Evolutionary conservation across 495 filamentous ascomycete species (phyloP).

Genomic region (Hypoxylon rickii): DNA sequence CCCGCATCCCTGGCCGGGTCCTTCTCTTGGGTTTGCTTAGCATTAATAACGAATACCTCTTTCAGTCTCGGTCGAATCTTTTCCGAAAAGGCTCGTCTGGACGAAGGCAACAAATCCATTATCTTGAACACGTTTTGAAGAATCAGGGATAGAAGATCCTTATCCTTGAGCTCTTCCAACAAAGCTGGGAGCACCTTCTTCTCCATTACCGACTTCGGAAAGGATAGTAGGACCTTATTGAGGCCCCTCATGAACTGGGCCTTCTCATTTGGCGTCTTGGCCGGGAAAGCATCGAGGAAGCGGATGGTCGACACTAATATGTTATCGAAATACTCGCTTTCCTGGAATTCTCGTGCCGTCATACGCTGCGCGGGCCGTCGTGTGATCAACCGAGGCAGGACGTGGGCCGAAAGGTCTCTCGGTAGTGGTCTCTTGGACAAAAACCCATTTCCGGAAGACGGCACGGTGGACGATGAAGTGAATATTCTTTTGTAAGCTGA

Average conservation of each 20-base stretch:
- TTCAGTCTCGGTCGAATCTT: constrained; percentile 81
- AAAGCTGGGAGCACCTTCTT: constrained; percentile 89
- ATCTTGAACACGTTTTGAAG: constrained; percentile 92
- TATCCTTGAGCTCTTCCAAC: constrained; percentile 91
- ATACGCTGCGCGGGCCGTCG: constrained; percentile 82
- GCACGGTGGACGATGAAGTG: constrained; percentile 72
- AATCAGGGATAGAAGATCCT: constrained; percentile 78
- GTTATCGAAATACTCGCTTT: constrained; percentile 94
- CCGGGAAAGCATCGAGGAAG: constrained; percentile 86
- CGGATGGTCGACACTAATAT: constrained; percentile 94
- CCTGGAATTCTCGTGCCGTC: constrained; percentile 89
- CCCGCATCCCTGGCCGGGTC: constrained; percentile 87
- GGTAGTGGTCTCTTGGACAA: constrained; percentile 79
- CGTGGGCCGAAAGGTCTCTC: constrained; percentile 70
- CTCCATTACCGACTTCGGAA: constrained; percentile 89
- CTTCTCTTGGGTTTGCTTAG: constrained; percentile 63
- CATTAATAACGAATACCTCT: constrained; percentile 72
- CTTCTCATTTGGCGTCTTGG: constrained; percentile 91
- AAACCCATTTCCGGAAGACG: constrained; percentile 79
- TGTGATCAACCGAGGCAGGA: constrained; percentile 83
- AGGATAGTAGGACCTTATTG: constrained; percentile 81
- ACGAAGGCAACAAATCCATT: constrained; percentile 72
- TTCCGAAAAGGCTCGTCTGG: constrained; percentile 76
- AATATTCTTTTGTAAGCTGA: constrained; percentile 84
- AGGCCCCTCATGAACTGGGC: constrained; percentile 88